Percentiles rank a stretch among this genome's conserved stretches.
These are phyloP conservation scores for Mucor mucedo DNA, from an alignment of 371 early-diverging fungal species.

Conservation along the genomic window DNA sequence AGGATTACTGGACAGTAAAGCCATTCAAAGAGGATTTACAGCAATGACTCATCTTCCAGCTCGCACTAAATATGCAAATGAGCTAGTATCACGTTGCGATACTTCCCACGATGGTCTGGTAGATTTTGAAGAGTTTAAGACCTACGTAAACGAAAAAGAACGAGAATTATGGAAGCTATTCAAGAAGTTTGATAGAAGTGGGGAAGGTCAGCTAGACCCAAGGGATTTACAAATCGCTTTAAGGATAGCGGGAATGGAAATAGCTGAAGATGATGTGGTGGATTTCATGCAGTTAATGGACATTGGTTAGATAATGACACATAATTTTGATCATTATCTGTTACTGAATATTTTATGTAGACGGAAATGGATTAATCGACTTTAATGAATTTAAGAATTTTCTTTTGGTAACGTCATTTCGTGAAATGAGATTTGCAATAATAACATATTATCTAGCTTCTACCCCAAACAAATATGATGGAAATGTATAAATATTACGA, in stretches of 20 bases:
- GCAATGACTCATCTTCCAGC: slow-evolving; percentile 50
- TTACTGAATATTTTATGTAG: slow-evolving; percentile 16
- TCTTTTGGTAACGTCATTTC: slow-evolving; percentile 52
- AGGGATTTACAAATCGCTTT: slow-evolving; percentile 56
- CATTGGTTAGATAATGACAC: slow-evolving; percentile 24
- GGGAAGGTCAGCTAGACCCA: slow-evolving; percentile 63
- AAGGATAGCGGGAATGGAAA: slow-evolving; percentile 60
- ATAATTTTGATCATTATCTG: background rate
- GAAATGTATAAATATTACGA: slow-evolving; percentile 71
- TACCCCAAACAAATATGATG: slow-evolving; percentile 48
- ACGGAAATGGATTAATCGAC: slow-evolving; percentile 68
- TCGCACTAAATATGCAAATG: slow-evolving; percentile 49
- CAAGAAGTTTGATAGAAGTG: slow-evolving; percentile 57
- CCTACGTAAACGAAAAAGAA: slow-evolving; percentile 68
- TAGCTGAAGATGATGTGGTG: slow-evolving; percentile 61
- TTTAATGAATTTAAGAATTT: slow-evolving; percentile 76
- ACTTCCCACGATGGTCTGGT: slow-evolving; percentile 59
- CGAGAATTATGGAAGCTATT: slow-evolving; percentile 68
- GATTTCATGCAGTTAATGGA: slow-evolving; percentile 68
- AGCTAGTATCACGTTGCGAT: slow-evolving; percentile 61
- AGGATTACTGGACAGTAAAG: slow-evolving; percentile 43
- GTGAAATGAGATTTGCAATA: slow-evolving; percentile 3
- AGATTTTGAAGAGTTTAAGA: slow-evolving; percentile 66
- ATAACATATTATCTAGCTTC: slow-evolving; percentile 19
- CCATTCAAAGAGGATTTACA: slow-evolving; percentile 47